These are phyloP conservation scores for Aspergillus arachidicola DNA, from an alignment of 2,329 filamentous ascomycete genomes.

Conservation along the genomic window DNA sequence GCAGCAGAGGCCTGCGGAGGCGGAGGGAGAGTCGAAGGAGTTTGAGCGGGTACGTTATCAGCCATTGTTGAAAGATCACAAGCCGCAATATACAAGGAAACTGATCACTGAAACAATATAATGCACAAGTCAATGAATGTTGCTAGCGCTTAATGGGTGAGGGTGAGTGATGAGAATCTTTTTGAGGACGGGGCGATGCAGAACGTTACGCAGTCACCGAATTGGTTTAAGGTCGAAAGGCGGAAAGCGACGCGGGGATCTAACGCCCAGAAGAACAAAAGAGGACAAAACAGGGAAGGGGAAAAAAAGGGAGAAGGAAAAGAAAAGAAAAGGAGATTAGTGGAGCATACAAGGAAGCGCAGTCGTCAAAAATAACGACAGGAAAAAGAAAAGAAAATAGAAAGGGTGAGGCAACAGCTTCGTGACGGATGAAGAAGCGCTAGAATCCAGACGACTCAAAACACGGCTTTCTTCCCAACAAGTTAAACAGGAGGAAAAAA, in stretches of 20 bases:
- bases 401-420: conserved; percentile 19
- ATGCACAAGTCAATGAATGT: conserved; percentile 25
- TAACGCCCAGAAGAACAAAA: conserved; percentile 17
- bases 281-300: conserved; percentile 15
- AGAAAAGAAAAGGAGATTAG: conserved; percentile 19
- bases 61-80: conserved; percentile 63
- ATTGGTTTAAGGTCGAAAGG: conserved; percentile 24
- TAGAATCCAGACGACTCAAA: conserved; percentile 24
- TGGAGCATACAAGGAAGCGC: conserved; percentile 22
- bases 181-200: conserved; percentile 29
- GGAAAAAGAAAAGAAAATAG: conserved; percentile 11
- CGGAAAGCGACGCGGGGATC: conserved; percentile 29
- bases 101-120: conserved; percentile 23
- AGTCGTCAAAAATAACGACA: conserved; percentile 16
- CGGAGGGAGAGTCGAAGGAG: conserved; percentile 67
- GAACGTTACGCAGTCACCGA: conserved; percentile 29
- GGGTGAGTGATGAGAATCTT: conserved; percentile 19
- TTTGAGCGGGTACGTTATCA: conserved; percentile 68
- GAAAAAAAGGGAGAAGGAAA: conserved; percentile 17
- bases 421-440: conserved; percentile 22
- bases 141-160: conserved; percentile 16
- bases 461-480: conserved; percentile 16
- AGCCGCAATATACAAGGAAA: conserved; percentile 24
- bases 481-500: conserved; percentile 10
- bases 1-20: conserved; percentile 69